Evolutionary conservation across 139 green algal genomes (phyloP).

Genomic region (Desmodesmus armatus): DNA sequence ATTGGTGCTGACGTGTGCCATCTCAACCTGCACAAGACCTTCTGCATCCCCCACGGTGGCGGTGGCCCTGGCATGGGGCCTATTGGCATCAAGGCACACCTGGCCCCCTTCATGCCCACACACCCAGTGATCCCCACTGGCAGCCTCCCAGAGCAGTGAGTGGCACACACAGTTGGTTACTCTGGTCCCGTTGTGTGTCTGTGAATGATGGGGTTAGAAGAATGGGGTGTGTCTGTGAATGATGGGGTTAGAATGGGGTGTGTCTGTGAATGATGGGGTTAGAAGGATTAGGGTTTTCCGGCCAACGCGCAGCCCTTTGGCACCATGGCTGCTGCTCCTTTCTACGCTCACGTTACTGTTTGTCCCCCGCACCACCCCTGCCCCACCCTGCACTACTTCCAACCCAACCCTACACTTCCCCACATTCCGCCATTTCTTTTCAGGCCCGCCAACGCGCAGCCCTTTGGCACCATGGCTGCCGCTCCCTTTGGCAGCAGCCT

Average conservation of each 20-base stretch:
- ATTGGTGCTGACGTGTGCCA: slow-evolving; percentile 99
- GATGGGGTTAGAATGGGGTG: too few relatives aligned
- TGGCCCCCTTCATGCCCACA: slow-evolving; percentile 96
- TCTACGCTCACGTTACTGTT: too few relatives aligned
- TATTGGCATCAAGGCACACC: slow-evolving; percentile 94
- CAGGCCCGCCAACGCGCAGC: slow-evolving; percentile 57
- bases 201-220: too few relatives aligned
- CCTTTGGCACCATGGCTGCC: slow-evolving; percentile 94
- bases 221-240: too few relatives aligned
- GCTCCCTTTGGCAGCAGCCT: slow-evolving; percentile 96
- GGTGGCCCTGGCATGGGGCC: slow-evolving; percentile 85
- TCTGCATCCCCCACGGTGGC: slow-evolving; percentile 99
- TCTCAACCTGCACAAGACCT: slow-evolving; percentile 99
- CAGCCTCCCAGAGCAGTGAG: slow-evolving; percentile 59
- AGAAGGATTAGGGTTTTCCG: too few relatives aligned
- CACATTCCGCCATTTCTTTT: not conserved
- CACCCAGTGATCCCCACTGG: slow-evolving; percentile 94
- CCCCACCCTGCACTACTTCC: not conserved
- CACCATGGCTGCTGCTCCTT: slow-evolving; percentile 94
- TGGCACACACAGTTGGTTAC: not conserved
- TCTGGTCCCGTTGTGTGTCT: not conserved
- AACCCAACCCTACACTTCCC: not conserved
- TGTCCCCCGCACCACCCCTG: too few relatives aligned
- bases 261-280: too few relatives aligned
- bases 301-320: slow-evolving; percentile 85